phyloP scores from a whole-genome alignment of 441 rosid genomes.

The Populus tomentosa region DNA sequence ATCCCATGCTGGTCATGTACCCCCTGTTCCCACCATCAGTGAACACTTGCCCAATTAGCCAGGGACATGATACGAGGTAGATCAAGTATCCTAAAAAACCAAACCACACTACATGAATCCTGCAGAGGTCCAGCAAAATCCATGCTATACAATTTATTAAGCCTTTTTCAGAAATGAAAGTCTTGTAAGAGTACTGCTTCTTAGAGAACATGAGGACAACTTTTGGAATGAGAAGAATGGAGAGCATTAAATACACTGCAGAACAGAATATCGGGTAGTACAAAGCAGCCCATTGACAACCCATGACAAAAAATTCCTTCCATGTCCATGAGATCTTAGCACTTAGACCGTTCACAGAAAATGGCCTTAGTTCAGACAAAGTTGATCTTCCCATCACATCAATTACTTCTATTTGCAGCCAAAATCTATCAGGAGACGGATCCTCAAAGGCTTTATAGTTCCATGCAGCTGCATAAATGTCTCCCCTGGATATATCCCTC shows the following conservation, averaged over 20 bases:
- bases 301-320: slow-evolving; percentile 90
- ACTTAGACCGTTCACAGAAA: slow-evolving; percentile 66
- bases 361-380: slow-evolving; percentile 61
- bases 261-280: slow-evolving; percentile 73
- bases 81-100: slow-evolving; percentile 58
- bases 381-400: slow-evolving; percentile 57
- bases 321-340: slow-evolving; percentile 76
- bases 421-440: slow-evolving; percentile 74
- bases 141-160: slow-evolving; percentile 43
- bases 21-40: slow-evolving; percentile 43
- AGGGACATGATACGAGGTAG: slow-evolving; percentile 68
- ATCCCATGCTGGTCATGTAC: slow-evolving; percentile 87
- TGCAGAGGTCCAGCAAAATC: slow-evolving; percentile 73
- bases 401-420: slow-evolving; percentile 77
- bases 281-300: slow-evolving; percentile 72
- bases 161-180: slow-evolving; percentile 43
- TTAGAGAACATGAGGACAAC: slow-evolving; percentile 37
- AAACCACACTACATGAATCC: slow-evolving; percentile 57
- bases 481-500: slow-evolving; percentile 51
- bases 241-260: slow-evolving; percentile 37
- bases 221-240: slow-evolving; percentile 58
- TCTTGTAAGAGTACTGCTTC: slow-evolving; percentile 53
- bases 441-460: slow-evolving; percentile 84
- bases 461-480: slow-evolving; percentile 73
- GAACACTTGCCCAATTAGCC: slow-evolving; percentile 75